A percentile compares a stretch with the other conserved stretches of the same genome.
phyloP scores from a whole-genome alignment of 1,139 yeast species.

The Diutina catenulata region DNA sequence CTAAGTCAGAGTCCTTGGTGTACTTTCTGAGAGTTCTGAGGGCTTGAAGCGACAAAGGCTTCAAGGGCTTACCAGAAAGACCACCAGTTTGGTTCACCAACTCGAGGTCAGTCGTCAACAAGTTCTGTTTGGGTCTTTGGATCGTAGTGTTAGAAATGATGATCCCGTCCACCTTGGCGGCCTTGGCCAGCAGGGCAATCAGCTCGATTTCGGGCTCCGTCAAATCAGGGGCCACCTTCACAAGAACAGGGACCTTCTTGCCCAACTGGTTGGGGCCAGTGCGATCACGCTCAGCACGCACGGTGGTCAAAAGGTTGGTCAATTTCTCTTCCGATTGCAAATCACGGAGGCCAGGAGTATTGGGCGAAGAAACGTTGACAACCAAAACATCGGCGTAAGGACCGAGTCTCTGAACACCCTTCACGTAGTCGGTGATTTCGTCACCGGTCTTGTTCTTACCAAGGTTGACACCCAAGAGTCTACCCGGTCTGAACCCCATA shows the following conservation, averaged over 20 bases:
- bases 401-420: slow-evolving; percentile 75
- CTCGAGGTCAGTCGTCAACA: slow-evolving; percentile 34
- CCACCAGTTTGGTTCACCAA: slow-evolving; percentile 67
- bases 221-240: slow-evolving; percentile 90
- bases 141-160: slow-evolving; percentile 88
- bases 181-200: slow-evolving; percentile 71
- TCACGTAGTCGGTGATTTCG: slow-evolving; percentile 73
- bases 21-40: slow-evolving; percentile 58
- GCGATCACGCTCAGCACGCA: slow-evolving; percentile 46
- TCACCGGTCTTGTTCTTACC: slow-evolving; percentile 92
- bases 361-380: slow-evolving; percentile 91
- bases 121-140: slow-evolving; percentile 47
- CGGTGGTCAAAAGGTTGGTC: slow-evolving; percentile 52
- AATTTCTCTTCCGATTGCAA: slow-evolving; percentile 71
- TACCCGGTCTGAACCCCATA: slow-evolving; percentile 39
- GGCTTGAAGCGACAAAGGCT: slow-evolving; percentile 66
- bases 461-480: slow-evolving; percentile 67
- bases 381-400: slow-evolving; percentile 82
- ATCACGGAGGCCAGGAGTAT: slow-evolving; percentile 88
- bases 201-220: slow-evolving; percentile 71
- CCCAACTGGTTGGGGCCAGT: slow-evolving; percentile 29
- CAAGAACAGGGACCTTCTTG: slow-evolving; percentile 62
- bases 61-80: slow-evolving; percentile 83
- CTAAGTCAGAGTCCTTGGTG: slow-evolving; percentile 60
- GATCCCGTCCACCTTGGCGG: slow-evolving; percentile 78